Evolutionary conservation across 306 rosid species (phyloP).

Genomic region (Hylodesmum podocarpum): DNA sequence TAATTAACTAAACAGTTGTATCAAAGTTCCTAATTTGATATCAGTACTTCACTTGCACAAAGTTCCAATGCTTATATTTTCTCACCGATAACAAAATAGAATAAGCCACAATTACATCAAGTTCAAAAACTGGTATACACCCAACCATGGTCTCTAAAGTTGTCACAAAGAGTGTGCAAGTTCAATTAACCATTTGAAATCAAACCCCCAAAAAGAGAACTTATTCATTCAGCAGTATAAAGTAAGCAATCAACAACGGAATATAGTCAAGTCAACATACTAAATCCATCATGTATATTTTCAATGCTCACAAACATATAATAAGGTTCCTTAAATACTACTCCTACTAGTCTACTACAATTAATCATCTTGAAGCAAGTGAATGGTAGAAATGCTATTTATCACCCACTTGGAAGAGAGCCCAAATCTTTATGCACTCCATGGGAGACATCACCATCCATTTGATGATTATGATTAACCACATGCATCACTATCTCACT

Average conservation of each 20-base stretch:
- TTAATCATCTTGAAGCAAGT: slow-evolving; percentile 5
- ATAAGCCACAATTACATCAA: background rate
- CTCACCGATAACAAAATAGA: background rate
- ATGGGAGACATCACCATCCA: slow-evolving; percentile 34
- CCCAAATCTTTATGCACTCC: slow-evolving; percentile 41
- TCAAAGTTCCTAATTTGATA: background rate
- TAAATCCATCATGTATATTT: slow-evolving; percentile 9
- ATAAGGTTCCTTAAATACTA: slow-evolving; percentile 4
- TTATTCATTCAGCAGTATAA: slow-evolving; percentile 11
- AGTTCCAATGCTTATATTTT: slow-evolving; percentile 2
- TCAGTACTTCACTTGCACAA: background rate
- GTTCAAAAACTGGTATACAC: slow-evolving; percentile 8
- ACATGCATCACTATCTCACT: slow-evolving; percentile 35
- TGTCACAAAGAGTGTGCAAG: slow-evolving; percentile 5
- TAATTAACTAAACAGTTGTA: background rate
- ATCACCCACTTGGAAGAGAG: slow-evolving; percentile 52
- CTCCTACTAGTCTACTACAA: background rate
- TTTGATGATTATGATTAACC: slow-evolving; percentile 37
- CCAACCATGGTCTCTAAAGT: slow-evolving; percentile 3
- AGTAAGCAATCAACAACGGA: slow-evolving; percentile 4
- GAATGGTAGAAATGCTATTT: background rate
- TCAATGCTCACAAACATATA: slow-evolving; percentile 4
- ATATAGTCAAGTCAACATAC: too few relatives aligned
- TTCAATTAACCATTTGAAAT: slow-evolving; percentile 12
- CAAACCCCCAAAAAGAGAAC: background rate